Evolutionary conservation across 2,329 filamentous ascomycete species (phyloP).

Genomic region (Diaporthe ilicicola): DNA sequence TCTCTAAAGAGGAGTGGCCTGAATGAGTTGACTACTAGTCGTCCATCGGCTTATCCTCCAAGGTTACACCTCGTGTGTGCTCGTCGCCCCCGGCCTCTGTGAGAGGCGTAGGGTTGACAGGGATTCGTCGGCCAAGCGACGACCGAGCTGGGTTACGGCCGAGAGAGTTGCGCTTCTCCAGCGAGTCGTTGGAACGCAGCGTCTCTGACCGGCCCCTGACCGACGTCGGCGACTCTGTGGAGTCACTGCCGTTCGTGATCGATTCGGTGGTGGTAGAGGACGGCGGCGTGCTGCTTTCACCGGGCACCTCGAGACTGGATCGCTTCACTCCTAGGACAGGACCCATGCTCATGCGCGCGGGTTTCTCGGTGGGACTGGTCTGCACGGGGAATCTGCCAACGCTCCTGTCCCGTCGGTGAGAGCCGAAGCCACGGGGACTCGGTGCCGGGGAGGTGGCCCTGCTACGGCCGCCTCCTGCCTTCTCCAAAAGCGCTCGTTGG

Average conservation of each 20-base stretch:
- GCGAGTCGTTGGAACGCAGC: slow-evolving; percentile 37
- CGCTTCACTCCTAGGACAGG: slow-evolving; percentile 63
- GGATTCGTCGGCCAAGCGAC: slow-evolving; percentile 60
- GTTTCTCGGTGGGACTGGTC: slow-evolving; percentile 60
- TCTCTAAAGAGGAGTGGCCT: background rate
- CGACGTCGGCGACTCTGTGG: slow-evolving; percentile 34
- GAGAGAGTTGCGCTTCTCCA: slow-evolving; percentile 73
- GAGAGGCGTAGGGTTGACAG: slow-evolving; percentile 44
- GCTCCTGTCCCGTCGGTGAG: slow-evolving; percentile 83
- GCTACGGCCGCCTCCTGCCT: slow-evolving; percentile 69
- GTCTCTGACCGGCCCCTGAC: slow-evolving; percentile 33
- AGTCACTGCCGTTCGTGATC: slow-evolving; percentile 35
- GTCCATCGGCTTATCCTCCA: slow-evolving; percentile 82
- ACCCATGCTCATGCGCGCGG: slow-evolving; percentile 59
- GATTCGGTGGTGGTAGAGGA: slow-evolving; percentile 37
- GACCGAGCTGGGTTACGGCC: slow-evolving; percentile 62
- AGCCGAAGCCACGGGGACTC: slow-evolving; percentile 52
- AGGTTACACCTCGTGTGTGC: slow-evolving; percentile 64
- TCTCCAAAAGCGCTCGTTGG: slow-evolving; percentile 80
- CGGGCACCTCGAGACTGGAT: slow-evolving; percentile 84
- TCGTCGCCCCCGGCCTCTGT: slow-evolving; percentile 40
- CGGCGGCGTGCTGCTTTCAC: slow-evolving; percentile 54
- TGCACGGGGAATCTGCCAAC: slow-evolving; percentile 81
- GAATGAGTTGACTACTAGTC: slow-evolving; percentile 54
- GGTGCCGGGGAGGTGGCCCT: slow-evolving; percentile 79